Conservation (phyloP, 164 flowering plant species). For the Houttuynia cordata region DNA sequence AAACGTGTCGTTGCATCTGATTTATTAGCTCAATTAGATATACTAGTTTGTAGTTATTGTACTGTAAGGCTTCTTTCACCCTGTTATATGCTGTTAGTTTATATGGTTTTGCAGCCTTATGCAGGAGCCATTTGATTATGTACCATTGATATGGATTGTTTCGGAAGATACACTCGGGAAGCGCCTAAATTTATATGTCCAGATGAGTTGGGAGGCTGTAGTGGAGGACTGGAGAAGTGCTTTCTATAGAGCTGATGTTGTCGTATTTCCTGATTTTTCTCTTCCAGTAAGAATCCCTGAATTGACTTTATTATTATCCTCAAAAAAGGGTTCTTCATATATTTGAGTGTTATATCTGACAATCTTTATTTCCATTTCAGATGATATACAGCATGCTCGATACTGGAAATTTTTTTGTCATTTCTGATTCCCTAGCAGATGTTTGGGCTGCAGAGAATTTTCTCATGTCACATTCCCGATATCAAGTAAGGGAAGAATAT, state of each 20-base stretch:
- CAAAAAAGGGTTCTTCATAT: neutral
- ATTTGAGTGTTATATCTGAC: neutral
- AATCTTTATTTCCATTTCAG: slow-evolving; percentile 31
- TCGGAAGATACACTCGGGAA: slow-evolving; percentile 75
- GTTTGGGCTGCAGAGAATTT: slow-evolving; percentile 82
- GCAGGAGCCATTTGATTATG: slow-evolving; percentile 96
- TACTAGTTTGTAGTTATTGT: neutral
- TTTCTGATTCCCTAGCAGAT: slow-evolving; percentile 84
- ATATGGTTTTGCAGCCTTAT: slow-evolving; percentile 88
- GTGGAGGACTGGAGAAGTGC: slow-evolving; percentile 62
- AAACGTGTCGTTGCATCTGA: too few species aligned
- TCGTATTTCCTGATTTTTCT: slow-evolving; percentile 75
- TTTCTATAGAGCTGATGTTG: slow-evolving; percentile 68
- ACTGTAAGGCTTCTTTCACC: neutral
- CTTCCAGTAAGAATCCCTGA: slow-evolving; percentile 46
- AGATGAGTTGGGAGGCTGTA: slow-evolving; percentile 54
- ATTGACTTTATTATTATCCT: neutral
- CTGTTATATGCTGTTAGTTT: slow-evolving; percentile 33
- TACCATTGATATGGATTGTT: slow-evolving; percentile 88
- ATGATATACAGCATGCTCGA: slow-evolving; percentile 85
- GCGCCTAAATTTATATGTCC: slow-evolving; percentile 54
- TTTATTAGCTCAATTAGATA: too few species aligned
- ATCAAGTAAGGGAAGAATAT: slow-evolving; percentile 34
- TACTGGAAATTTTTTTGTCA: slow-evolving; percentile 88
- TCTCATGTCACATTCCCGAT: slow-evolving; percentile 42